Evolutionary conservation across 768 basidiomycete genomes (phyloP).

Genomic region (Tricholoma bakamatsutake): DNA sequence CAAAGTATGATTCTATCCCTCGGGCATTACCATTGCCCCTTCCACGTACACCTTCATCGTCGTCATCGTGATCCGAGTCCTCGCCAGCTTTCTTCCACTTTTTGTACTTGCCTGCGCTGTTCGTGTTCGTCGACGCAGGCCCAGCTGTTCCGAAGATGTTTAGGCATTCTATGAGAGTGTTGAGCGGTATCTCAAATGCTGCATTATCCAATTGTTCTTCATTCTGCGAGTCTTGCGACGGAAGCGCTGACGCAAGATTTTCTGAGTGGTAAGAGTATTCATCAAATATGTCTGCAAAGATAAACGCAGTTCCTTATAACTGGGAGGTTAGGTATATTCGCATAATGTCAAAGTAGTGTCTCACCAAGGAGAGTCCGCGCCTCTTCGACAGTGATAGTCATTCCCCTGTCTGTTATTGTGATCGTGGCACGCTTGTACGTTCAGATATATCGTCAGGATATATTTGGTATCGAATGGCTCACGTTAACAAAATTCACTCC

Average conservation of each 20-base stretch:
- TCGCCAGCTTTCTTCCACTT: constrained; percentile 45
- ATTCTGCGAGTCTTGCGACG: constrained; percentile 23
- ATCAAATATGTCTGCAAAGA: constrained; percentile 73
- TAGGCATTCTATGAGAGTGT: constrained; percentile 81
- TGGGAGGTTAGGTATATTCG: neutral
- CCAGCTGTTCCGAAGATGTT: constrained; percentile 90
- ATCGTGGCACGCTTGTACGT: constrained; percentile 62
- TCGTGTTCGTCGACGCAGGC: constrained; percentile 26
- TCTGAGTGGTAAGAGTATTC: constrained; percentile 63
- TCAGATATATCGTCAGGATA: neutral
- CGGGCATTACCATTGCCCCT: constrained; percentile 15
- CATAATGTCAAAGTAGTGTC: neutral
- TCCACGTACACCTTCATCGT: constrained; percentile 28
- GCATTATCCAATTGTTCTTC: constrained; percentile 27
- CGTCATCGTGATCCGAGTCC: constrained; percentile 38
- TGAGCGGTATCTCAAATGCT: constrained; percentile 79
- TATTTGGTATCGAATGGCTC: constrained; percentile 21
- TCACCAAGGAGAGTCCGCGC: constrained; percentile 73
- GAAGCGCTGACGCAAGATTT: constrained; percentile 12
- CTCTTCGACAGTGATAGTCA: constrained; percentile 83
- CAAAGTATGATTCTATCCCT: constrained; percentile 57
- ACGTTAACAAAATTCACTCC: constrained; percentile 82
- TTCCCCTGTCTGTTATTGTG: constrained; percentile 59
- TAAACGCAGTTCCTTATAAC: constrained; percentile 73
- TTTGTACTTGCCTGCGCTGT: constrained; percentile 31